Conservation (phyloP, 306 rosid species). For the Fagus crenata region DNA sequence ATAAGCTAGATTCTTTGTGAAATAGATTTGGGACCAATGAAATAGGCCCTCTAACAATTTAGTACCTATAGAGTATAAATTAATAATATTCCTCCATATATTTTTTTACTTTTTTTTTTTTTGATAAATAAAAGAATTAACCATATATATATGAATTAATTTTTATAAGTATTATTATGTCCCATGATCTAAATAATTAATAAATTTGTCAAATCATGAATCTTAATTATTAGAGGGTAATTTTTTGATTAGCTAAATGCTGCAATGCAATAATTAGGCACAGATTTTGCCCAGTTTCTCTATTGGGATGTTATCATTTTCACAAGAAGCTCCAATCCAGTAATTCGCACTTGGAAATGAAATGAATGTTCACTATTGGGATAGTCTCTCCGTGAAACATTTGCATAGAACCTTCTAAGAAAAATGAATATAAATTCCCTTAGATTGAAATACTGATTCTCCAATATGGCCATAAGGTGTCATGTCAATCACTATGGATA, state of each 20-base stretch:
- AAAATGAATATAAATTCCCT: not conserved
- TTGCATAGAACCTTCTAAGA: not conserved
- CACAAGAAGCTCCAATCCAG: too few species aligned
- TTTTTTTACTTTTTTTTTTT: not conserved
- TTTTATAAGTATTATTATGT: too few species aligned
- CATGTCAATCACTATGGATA: too few species aligned
- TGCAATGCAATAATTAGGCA: not conserved
- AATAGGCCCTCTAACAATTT: not conserved
- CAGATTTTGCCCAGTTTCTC: not conserved
- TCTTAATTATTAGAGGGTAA: not conserved
- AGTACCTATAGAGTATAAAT: not conserved
- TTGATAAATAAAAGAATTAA: too few species aligned
- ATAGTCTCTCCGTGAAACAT: not conserved
- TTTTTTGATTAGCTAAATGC: not conserved
- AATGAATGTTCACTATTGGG: not conserved
- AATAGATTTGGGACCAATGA: slow-evolving; percentile 3
- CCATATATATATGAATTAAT: too few species aligned
- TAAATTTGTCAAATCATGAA: not conserved
- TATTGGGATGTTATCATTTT: too few species aligned
- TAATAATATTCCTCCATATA: not conserved
- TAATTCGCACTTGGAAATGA: not conserved
- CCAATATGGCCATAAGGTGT: not conserved
- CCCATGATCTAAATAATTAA: too few species aligned
- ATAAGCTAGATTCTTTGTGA: not conserved
- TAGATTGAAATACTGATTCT: not conserved